A percentile compares a stretch with the other conserved stretches of the same genome.
Conservation (phyloP, 2,329 filamentous ascomycete species). For the Sporothrix brasiliensis region DNA sequence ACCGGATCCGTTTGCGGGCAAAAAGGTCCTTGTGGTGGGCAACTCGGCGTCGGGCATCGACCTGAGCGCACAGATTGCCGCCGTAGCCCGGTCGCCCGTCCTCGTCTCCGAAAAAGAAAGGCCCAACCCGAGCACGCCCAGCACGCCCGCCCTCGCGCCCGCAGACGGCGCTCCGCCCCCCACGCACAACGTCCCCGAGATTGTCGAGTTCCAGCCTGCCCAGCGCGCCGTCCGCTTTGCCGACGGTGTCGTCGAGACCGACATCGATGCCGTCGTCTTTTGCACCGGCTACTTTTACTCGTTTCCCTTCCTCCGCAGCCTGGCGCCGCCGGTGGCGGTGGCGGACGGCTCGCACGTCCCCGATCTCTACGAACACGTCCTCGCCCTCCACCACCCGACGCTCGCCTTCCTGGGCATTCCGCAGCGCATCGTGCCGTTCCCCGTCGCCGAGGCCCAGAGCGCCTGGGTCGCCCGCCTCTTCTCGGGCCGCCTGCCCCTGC, state of each 20-base stretch:
- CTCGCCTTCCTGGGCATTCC: conserved; percentile 66
- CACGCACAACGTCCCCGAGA: conserved; percentile 44
- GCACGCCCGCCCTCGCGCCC: conserved; percentile 39
- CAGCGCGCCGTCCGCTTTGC: conserved; percentile 59
- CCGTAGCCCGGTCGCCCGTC: conserved; percentile 57
- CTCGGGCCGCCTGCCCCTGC: conserved; percentile 62
- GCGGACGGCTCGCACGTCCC: conserved; percentile 58
- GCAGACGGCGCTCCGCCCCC: background rate
- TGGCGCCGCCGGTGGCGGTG: conserved; percentile 54
- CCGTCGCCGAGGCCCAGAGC: conserved; percentile 68
- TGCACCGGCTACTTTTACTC: conserved; percentile 74
- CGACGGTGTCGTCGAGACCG: conserved; percentile 58
- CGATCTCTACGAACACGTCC: conserved; percentile 49
- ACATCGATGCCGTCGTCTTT: conserved; percentile 66
- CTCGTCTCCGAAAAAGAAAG: conserved; percentile 36
- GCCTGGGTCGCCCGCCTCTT: conserved; percentile 69
- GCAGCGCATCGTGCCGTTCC: conserved; percentile 73
- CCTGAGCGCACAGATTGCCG: conserved; percentile 47
- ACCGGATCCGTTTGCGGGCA: background rate
- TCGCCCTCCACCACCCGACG: conserved; percentile 68
- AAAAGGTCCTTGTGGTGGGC: conserved; percentile 57
- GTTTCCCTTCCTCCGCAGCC: conserved; percentile 66
- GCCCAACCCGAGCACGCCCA: conserved; percentile 6
- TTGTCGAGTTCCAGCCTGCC: conserved; percentile 51
- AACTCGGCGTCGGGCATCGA: conserved; percentile 52